Evolutionary conservation across 2,329 filamentous ascomycete species (phyloP).

Genomic region (Sporothrix brunneoviolacea): DNA sequence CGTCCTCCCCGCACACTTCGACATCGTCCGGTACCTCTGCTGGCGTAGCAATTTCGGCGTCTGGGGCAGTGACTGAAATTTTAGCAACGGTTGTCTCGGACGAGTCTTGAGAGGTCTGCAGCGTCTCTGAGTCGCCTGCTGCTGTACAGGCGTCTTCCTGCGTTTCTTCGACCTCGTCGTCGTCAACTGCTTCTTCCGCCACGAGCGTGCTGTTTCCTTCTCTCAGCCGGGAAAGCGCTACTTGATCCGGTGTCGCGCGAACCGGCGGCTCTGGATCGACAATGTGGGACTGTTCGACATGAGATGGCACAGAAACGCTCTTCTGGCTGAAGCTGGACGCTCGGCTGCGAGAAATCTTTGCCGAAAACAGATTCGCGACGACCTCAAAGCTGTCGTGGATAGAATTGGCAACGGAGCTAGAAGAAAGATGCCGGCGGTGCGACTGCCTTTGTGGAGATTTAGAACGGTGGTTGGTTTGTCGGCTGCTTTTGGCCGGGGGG

Average conservation of each 20-base stretch:
- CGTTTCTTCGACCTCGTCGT: conserved; percentile 19
- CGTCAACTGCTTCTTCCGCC: conserved; percentile 13
- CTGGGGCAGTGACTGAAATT: conserved; percentile 14
- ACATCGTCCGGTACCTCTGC: conserved; percentile 14
- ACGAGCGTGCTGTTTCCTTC: conserved; percentile 7
- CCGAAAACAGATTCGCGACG: conserved; percentile 9
- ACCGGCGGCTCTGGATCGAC: neutral
- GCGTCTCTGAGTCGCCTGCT: neutral
- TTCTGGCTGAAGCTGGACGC: conserved; percentile 32
- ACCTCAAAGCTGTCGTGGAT: conserved; percentile 36
- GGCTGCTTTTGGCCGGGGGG: conserved; percentile 41
- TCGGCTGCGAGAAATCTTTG: conserved; percentile 31
- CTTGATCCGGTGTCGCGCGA: neutral
- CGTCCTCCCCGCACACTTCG: conserved; percentile 36
- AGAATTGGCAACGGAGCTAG: conserved; percentile 24
- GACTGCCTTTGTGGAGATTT: conserved; percentile 37
- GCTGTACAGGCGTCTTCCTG: conserved; percentile 4
- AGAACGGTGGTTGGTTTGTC: conserved; percentile 30
- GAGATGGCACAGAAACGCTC: neutral
- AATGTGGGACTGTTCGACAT: neutral
- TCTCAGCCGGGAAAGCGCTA: neutral
- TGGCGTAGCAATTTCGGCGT: conserved; percentile 10
- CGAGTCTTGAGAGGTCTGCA: neutral
- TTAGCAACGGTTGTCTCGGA: conserved; percentile 2
- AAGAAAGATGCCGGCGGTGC: conserved; percentile 43